Evolutionary conservation across 805 yeast species (phyloP).

Genomic region (Lipomyces orientalis): DNA sequence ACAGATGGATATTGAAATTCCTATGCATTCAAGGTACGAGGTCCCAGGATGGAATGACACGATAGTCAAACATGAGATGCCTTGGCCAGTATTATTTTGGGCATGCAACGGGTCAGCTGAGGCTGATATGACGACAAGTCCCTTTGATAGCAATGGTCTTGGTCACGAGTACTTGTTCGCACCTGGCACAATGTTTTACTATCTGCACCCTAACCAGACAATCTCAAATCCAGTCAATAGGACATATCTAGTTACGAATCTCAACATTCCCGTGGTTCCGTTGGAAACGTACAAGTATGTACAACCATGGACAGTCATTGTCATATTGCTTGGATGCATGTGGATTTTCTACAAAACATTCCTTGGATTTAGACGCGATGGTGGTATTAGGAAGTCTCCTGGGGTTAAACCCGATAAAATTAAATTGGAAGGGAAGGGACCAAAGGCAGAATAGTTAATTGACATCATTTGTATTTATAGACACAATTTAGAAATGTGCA

Average conservation of each 20-base stretch:
- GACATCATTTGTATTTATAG: not conserved
- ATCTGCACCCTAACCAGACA: constrained; percentile 40
- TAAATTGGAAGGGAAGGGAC: constrained; percentile 25
- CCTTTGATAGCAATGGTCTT: constrained; percentile 49
- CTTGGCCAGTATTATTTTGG: constrained; percentile 55
- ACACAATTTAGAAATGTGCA: not conserved
- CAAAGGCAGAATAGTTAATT: constrained; percentile 23
- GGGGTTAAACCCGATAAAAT: constrained; percentile 19
- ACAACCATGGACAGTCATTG: constrained; percentile 48
- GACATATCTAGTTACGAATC: constrained; percentile 37
- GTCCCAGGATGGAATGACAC: constrained; percentile 46
- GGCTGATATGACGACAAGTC: constrained; percentile 42
- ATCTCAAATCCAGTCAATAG: constrained; percentile 25
- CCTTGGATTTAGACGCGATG: constrained; percentile 25
- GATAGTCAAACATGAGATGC: constrained; percentile 39
- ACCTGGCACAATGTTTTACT: constrained; percentile 52
- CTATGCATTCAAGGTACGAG: constrained; percentile 60
- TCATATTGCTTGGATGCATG: constrained; percentile 42
- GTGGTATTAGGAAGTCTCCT: constrained; percentile 27
- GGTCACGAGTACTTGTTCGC: constrained; percentile 58
- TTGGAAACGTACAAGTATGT: constrained; percentile 43
- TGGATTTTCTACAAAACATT: constrained; percentile 34
- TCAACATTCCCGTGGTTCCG: constrained; percentile 54
- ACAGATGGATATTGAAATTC: constrained; percentile 46
- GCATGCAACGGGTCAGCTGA: constrained; percentile 54